Percentiles rank a stretch among this genome's conserved stretches.
Evolutionary conservation across 176 grass and related monocot species (phyloP).

Genomic region (Oryza glaberrima): DNA sequence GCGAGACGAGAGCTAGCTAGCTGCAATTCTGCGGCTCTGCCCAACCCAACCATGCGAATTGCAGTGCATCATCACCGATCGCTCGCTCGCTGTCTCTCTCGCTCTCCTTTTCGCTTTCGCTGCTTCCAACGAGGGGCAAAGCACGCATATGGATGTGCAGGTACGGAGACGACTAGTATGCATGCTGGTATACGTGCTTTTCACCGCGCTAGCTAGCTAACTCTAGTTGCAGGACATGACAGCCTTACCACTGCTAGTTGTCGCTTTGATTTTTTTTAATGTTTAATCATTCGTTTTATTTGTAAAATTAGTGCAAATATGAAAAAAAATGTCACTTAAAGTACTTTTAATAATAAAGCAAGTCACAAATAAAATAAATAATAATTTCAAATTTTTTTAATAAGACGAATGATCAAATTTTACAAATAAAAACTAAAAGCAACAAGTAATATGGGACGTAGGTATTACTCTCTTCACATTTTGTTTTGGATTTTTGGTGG

Average conservation of each 20-base stretch:
- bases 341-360: no score
- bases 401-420: no score
- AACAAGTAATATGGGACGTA: no score
- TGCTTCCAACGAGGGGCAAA: constrained; percentile 1
- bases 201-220: neutral
- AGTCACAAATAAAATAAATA: no score
- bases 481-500: neutral
- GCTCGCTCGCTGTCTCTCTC: neutral
- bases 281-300: no score
- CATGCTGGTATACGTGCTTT: neutral
- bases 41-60: neutral
- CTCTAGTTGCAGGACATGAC: neutral
- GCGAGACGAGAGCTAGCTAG: neutral
- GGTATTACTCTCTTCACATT: neutral
- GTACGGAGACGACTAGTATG: neutral
- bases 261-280: no score
- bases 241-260: neutral
- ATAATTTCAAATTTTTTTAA: no score
- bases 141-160: neutral
- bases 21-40: neutral
- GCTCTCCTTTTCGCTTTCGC: constrained; percentile 6
- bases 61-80: neutral
- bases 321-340: no score
- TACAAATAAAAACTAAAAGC: no score
- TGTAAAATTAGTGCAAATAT: no score